These are phyloP conservation scores for Mucuna pruriens DNA, from an alignment of 306 rosid genomes.

Conservation along the genomic window DNA sequence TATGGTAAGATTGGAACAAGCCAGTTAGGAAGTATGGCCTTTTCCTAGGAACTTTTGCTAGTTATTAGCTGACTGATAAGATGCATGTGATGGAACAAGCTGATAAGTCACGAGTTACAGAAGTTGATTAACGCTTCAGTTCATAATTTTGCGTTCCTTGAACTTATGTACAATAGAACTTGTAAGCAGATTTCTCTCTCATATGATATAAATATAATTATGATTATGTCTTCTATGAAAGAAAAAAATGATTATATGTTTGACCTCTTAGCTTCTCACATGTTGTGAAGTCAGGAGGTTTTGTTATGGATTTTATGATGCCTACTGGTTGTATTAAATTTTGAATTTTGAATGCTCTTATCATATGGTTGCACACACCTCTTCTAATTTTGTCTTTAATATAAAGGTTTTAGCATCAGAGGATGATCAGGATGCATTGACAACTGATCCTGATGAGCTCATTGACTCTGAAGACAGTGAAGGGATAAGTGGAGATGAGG, in stretches of 20 bases:
- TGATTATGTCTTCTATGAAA: neutral
- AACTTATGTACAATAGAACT: constrained; percentile 41
- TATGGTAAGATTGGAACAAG: constrained; percentile 40
- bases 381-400: constrained; percentile 41
- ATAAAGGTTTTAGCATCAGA: constrained; percentile 92
- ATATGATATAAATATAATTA: constrained; percentile 12
- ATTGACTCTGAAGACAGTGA: constrained; percentile 96
- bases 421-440: constrained; percentile 96
- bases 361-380: constrained; percentile 31
- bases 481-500: constrained; percentile 97
- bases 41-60: constrained; percentile 43
- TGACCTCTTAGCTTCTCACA: constrained; percentile 23
- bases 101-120: constrained; percentile 40
- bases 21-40: constrained; percentile 38
- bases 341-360: constrained; percentile 15
- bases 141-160: constrained; percentile 41
- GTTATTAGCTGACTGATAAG: constrained; percentile 42
- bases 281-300: neutral
- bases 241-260: neutral
- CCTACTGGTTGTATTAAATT: constrained; percentile 3
- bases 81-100: constrained; percentile 40
- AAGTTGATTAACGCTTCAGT: constrained; percentile 43
- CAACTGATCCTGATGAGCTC: constrained; percentile 97
- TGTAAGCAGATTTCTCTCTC: constrained; percentile 41
- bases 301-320: constrained; percentile 30